These are phyloP conservation scores for Dendrocalamus latiflorus DNA, from an alignment of 202 grass and related monocot species.

Conservation along the genomic window DNA sequence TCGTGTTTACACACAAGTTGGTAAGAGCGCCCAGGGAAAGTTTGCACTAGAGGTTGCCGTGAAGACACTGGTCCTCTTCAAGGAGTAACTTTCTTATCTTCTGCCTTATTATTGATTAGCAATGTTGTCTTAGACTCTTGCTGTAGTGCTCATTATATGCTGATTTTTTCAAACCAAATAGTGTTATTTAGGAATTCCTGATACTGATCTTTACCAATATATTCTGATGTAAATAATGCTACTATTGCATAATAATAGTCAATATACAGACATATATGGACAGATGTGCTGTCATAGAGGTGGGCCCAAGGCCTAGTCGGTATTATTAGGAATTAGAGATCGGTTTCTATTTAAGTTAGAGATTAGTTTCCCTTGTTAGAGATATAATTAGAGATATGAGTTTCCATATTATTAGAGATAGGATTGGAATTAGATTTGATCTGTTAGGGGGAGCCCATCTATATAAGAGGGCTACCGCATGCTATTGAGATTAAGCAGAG, in stretches of 20 bases:
- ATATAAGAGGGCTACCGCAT: no score
- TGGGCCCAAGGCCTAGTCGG: no score
- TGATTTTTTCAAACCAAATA: background rate
- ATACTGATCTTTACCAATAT: background rate
- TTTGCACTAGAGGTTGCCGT: constrained; percentile 89
- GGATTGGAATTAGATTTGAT: no score
- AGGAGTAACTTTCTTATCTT: constrained; percentile 58
- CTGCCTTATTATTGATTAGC: constrained; percentile 8
- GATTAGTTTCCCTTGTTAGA: no score
- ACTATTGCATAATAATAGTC: constrained; percentile 5
- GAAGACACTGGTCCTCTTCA: constrained; percentile 92
- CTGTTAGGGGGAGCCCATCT: no score
- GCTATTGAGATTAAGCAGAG: no score
- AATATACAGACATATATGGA: background rate
- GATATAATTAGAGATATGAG: no score
- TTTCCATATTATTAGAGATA: no score
- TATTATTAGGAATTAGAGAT: no score
- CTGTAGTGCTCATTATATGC: background rate
- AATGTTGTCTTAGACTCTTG: background rate
- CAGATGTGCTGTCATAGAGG: no score
- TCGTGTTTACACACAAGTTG: constrained; percentile 89
- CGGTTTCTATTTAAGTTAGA: no score
- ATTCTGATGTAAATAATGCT: constrained; percentile 1
- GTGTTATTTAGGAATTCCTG: background rate
- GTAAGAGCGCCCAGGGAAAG: constrained; percentile 83